Base-by-base conservation (phyloP, 2,329 filamentous ascomycete genomes). In the Monilinia fructigena region DNA sequence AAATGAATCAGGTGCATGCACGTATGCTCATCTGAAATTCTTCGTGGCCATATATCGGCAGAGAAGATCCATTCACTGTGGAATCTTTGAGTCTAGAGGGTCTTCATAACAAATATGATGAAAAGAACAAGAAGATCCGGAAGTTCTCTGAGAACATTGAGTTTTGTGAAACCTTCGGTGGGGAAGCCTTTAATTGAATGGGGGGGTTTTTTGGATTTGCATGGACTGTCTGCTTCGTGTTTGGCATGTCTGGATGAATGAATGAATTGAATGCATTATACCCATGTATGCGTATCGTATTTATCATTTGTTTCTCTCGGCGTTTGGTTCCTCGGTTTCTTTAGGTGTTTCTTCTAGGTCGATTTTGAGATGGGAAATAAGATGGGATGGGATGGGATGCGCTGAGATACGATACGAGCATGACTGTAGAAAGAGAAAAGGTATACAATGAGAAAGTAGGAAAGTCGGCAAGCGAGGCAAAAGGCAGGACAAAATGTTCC, bases 201-300 rank as follows among this genome's bases (percentile, higher is more conserved):
- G 40, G 40, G 14, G 12, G 10, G 23, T 26, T 52, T 16, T 50
- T 50, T 50, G n/a, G 7, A 50, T 26, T 23, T 50, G n/a, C 48
- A 23, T 12, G 48, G 10, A 50, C 3, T 18, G 12, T 12, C 18
- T 35, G 28, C 11, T 38, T 7, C 14, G 11, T n/a, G 11, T 16
- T 23, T 23, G 20, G 31, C 31, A 14, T 16, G 45, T 14, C 18
- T 11, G 55, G 23, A 38, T 50, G 28, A 12, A 6, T 60, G 20
- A 31, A 12, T 35, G 42, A 18, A 35, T 23, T 23, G 56, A n/a
- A 50, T 60, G 40, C 58, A 59, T 48, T 59, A 59, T 59, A 48
- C 56, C 56, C 35, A 35, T 47, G 14, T 47, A 58, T 45, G 55
- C 55, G 40, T 58, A 47, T 58, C 40, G 26, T 47, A 58, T 45